Base-by-base conservation (phyloP, 108 stramenopile genomes). In the Skeletonema costatum region DNA sequence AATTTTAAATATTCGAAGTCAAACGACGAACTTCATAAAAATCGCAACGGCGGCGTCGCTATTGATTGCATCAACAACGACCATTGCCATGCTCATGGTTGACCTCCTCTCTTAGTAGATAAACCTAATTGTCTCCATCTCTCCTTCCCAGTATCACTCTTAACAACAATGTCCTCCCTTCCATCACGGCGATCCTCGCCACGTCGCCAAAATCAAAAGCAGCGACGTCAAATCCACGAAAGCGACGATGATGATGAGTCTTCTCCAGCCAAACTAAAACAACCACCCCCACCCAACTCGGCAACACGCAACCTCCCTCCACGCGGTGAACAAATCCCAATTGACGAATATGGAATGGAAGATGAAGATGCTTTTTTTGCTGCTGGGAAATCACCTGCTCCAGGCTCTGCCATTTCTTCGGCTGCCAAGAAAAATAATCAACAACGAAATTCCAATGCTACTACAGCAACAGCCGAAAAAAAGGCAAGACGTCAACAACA, bases 301-400 rank as follows among this genome's bases (percentile, higher is more conserved):
- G 74, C 5, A 75, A 75, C 60, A 74, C 74, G 46, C 30, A 60
- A 36, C 16, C 35, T 81, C 64, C 80, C 80, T 0, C 80, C 74
- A 12, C 63, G 70, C 3, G 74, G 74, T n/a, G 53, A 56, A 56
- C 29, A 56, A 29, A 68, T 66, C 32, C 77, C 76, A 30, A n/a
- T 71, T 19, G 73, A 80, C 59, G 31, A 44, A 31, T 56, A 74
- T 46, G 81, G 81, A 21, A 61, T 69, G 13, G 85, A 86, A 74
- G 72, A 78, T 58, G 32, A 56, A n/a, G 85, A 82, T 64, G 81
- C 76, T 51, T 82, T 82, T 51, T 82, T 62, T 32, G 74, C 71
- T 25, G 77, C 78, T 13, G 82, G 74, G 32, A 60, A 48, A 19
- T 66, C 77, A 70, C 75, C 85, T 68, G 29, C 69, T 25, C 32